These are phyloP conservation scores for Botrytis paeoniae DNA, from an alignment of 2,329 filamentous ascomycete species.

Conservation along the genomic window DNA sequence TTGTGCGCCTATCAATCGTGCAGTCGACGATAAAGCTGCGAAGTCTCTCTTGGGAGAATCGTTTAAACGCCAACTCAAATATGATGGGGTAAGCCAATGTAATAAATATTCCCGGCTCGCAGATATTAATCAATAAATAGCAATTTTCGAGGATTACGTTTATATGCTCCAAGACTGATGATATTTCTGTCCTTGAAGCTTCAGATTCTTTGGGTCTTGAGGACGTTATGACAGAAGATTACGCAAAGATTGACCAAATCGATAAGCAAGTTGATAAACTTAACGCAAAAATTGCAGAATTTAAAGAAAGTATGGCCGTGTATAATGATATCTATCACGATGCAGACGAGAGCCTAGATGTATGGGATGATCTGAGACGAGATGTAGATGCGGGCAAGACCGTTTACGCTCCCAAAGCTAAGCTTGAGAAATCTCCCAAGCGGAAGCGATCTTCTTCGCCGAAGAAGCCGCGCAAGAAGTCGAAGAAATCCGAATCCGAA, in stretches of 20 bases:
- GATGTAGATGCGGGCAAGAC: conserved; percentile 42
- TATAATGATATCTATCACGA: conserved; percentile 39
- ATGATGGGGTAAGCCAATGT: conserved; percentile 46
- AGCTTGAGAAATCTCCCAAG: conserved; percentile 39
- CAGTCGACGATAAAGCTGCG: conserved; percentile 58
- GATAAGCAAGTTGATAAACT: conserved; percentile 25
- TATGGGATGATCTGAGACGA: conserved; percentile 44
- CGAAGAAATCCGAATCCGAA: conserved; percentile 16
- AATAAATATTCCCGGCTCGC: no score
- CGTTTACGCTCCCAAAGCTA: conserved; percentile 40
- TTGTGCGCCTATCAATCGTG: conserved; percentile 58
- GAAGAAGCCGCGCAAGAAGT: conserved; percentile 29
- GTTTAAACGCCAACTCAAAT: conserved; percentile 58
- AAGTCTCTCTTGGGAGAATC: conserved; percentile 53
- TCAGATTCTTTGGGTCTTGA: conserved; percentile 40
- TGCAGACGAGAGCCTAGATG: conserved; percentile 44
- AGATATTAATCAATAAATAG: neutral
- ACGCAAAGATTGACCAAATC: conserved; percentile 31
- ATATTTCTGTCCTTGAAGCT: conserved; percentile 47
- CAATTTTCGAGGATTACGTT: conserved; percentile 39
- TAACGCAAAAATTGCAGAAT: conserved; percentile 26
- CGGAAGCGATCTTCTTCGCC: conserved; percentile 40
- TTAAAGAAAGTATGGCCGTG: conserved; percentile 39
- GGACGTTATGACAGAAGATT: conserved; percentile 41
- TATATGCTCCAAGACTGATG: conserved; percentile 62